These are phyloP conservation scores for Aspergillus latus DNA, from an alignment of 2,329 filamentous ascomycete species.

Conservation along the genomic window DNA sequence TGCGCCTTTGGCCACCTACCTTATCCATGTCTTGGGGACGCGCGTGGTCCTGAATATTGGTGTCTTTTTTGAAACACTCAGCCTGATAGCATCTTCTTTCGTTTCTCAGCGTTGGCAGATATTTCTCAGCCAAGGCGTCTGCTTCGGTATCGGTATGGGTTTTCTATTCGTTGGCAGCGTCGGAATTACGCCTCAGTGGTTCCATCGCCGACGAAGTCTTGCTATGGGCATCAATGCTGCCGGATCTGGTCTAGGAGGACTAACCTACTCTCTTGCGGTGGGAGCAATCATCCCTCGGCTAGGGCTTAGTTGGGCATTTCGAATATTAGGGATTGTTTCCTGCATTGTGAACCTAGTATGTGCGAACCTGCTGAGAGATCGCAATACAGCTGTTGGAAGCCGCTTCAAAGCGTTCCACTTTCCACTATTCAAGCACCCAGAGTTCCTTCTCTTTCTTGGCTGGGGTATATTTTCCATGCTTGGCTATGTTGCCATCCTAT, in stretches of 20 bases:
- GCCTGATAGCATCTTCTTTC: conserved; percentile 59
- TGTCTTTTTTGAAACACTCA: conserved; percentile 54
- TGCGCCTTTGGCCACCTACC: conserved; percentile 56
- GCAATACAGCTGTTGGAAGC: conserved; percentile 57
- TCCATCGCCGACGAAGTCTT: conserved; percentile 57
- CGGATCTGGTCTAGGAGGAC: conserved; percentile 60
- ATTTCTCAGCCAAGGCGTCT: conserved; percentile 60
- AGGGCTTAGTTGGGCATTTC: conserved; percentile 61
- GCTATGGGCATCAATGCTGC: conserved; percentile 61
- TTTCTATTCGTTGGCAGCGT: conserved; percentile 61
- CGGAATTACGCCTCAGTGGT: conserved; percentile 62
- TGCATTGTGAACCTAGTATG: conserved; percentile 55
- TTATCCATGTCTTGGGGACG: conserved; percentile 55
- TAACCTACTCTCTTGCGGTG: conserved; percentile 59
- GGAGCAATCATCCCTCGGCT: conserved; percentile 58
- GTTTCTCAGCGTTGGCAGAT: conserved; percentile 59
- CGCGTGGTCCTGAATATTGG: conserved; percentile 57
- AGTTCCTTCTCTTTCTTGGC: conserved; percentile 58
- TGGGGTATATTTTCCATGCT: conserved; percentile 64
- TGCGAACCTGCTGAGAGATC: conserved; percentile 57
- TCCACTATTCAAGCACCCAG: conserved; percentile 52
- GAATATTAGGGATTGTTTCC: conserved; percentile 58
- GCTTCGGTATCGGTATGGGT: conserved; percentile 63
- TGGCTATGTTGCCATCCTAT: conserved; percentile 65
- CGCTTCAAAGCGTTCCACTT: conserved; percentile 55